These are phyloP conservation scores for Ambrosia artemisiifolia DNA, from an alignment of 129 eudicot species.

Conservation along the genomic window DNA sequence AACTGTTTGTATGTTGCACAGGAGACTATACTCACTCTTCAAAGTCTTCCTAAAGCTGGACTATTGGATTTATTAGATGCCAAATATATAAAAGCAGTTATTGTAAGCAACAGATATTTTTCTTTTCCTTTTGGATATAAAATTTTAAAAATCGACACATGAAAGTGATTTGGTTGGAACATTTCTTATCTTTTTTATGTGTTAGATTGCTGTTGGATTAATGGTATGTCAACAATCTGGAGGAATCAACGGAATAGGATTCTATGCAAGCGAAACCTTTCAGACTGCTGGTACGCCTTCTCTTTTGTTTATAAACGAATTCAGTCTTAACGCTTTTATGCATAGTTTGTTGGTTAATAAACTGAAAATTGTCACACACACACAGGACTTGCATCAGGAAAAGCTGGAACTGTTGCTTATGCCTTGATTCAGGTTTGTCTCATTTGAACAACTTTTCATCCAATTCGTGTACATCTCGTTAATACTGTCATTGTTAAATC, in stretches of 20 bases:
- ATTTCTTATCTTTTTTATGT: slow-evolving; percentile 7
- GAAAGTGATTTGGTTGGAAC: background rate
- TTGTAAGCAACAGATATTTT: slow-evolving; percentile 43
- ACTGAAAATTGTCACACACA: background rate
- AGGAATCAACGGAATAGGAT: slow-evolving; percentile 87
- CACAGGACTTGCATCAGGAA: slow-evolving; percentile 69
- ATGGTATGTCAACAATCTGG: slow-evolving; percentile 85
- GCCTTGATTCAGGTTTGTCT: slow-evolving; percentile 66
- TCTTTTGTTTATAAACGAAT: background rate
- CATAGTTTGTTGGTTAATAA: background rate
- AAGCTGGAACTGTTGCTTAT: slow-evolving; percentile 63
- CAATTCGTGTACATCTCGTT: background rate
- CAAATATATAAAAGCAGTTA: slow-evolving; percentile 61
- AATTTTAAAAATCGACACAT: background rate
- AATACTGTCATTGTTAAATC: slow-evolving; percentile 1
- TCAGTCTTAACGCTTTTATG: background rate
- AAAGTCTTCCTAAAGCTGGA: slow-evolving; percentile 52
- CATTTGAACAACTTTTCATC: background rate
- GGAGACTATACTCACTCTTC: slow-evolving; percentile 51
- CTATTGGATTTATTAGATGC: slow-evolving; percentile 50
- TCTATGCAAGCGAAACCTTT: slow-evolving; percentile 73
- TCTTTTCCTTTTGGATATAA: background rate
- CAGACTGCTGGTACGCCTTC: slow-evolving; percentile 63
- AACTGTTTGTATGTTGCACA: slow-evolving; percentile 16
- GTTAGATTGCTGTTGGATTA: slow-evolving; percentile 86